Evolutionary conservation across 805 yeast species (phyloP).

Genomic region (Millerozyma miso): DNA sequence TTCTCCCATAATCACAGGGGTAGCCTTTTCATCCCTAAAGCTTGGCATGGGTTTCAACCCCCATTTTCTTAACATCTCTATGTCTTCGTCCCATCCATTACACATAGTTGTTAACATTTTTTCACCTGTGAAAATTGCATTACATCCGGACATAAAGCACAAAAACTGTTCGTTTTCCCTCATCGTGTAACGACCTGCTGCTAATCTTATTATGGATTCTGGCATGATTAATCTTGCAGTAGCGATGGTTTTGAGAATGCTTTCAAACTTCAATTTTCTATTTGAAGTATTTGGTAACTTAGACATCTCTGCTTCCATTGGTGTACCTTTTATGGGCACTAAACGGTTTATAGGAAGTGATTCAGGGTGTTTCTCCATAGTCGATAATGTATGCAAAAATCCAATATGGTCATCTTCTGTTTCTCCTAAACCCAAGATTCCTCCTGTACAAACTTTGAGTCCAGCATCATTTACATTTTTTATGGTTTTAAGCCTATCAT

Average conservation of each 20-base stretch:
- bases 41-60: constrained; percentile 59
- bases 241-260: constrained; percentile 64
- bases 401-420: constrained; percentile 67
- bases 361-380: constrained; percentile 72
- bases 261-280: constrained; percentile 53
- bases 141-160: constrained; percentile 74
- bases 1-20: not conserved
- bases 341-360: constrained; percentile 75
- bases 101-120: constrained; percentile 80
- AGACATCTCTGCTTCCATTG: constrained; percentile 55
- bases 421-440: constrained; percentile 77
- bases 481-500: constrained; percentile 67
- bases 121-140: constrained; percentile 79
- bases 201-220: constrained; percentile 60
- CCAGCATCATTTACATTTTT: constrained; percentile 61
- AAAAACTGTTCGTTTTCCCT: constrained; percentile 69
- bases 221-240: constrained; percentile 79
- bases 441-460: constrained; percentile 71
- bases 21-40: constrained; percentile 17
- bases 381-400: constrained; percentile 61
- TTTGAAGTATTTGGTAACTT: constrained; percentile 27
- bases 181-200: constrained; percentile 82
- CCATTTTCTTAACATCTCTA: constrained; percentile 62
- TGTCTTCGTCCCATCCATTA: constrained; percentile 82
- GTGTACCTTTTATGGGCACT: constrained; percentile 78